A percentile compares a stretch with the other conserved stretches of the same genome.
Conservation (phyloP, 2,329 filamentous ascomycete genomes). For the Ceratocystis lukuohia region DNA sequence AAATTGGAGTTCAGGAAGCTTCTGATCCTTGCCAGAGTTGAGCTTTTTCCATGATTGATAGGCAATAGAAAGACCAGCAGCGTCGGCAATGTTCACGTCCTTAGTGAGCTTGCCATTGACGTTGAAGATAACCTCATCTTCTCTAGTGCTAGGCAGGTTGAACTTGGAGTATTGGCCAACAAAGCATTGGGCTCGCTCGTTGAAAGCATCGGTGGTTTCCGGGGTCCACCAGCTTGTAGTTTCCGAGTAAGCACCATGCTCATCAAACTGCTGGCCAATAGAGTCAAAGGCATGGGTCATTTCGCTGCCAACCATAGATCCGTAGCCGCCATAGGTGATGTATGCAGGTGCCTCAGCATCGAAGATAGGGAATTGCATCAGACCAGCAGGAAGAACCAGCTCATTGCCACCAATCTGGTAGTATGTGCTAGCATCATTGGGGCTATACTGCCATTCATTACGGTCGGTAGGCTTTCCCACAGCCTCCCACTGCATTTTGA, state of each 20-base stretch:
- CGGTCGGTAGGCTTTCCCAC: constrained; percentile 48
- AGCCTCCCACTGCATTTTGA: constrained; percentile 40
- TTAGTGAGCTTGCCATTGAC: no score
- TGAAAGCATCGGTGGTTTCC: constrained; percentile 43
- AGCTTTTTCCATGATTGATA: no score
- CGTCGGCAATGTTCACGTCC: no score
- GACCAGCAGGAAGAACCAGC: constrained; percentile 55
- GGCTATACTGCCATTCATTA: constrained; percentile 47
- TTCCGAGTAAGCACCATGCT: constrained; percentile 35
- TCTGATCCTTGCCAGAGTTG: no score
- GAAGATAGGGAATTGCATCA: constrained; percentile 56
- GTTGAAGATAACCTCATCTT: no score
- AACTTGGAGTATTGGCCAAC: constrained; percentile 45
- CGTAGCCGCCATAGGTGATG: constrained; percentile 55
- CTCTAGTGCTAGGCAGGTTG: neutral
- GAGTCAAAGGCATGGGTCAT: constrained; percentile 59
- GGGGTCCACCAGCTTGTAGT: constrained; percentile 55
- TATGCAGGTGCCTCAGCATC: constrained; percentile 50
- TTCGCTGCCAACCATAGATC: constrained; percentile 54
- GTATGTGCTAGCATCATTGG: constrained; percentile 51
- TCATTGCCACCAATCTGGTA: constrained; percentile 51
- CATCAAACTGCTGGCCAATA: constrained; percentile 49
- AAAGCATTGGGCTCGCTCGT: constrained; percentile 49
- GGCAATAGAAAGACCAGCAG: no score
- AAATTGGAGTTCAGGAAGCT: no score